These are phyloP conservation scores for Periconia digitata DNA, from an alignment of 2,329 filamentous ascomycete species.

Conservation along the genomic window DNA sequence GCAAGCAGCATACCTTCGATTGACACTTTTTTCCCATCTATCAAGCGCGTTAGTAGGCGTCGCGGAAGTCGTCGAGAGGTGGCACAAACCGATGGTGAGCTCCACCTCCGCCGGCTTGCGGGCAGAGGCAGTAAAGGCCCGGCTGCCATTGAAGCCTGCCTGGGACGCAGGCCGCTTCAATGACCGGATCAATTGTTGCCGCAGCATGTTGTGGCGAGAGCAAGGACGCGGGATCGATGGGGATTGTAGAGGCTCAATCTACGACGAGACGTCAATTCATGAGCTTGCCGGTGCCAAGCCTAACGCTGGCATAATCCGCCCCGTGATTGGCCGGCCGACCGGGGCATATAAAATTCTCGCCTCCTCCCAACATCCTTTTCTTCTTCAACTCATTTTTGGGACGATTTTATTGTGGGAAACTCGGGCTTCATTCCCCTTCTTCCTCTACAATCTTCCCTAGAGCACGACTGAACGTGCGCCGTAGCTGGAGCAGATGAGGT, in stretches of 20 bases:
- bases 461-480: slow-evolving; percentile 57
- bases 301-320: slow-evolving; percentile 5
- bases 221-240: slow-evolving; percentile 23
- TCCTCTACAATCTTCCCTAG: slow-evolving; percentile 67
- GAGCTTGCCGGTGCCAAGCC: slow-evolving; percentile 10
- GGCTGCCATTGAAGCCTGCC: slow-evolving; percentile 60
- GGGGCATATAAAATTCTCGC: slow-evolving; percentile 30
- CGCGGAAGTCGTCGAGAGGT: slow-evolving; percentile 20
- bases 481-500: slow-evolving; percentile 68
- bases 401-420: slow-evolving; percentile 68
- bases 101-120: slow-evolving; percentile 88
- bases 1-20: slow-evolving; percentile 74
- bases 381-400: slow-evolving; percentile 59
- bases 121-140: slow-evolving; percentile 79
- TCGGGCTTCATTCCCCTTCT: slow-evolving; percentile 50
- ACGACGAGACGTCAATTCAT: slow-evolving; percentile 11
- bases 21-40: slow-evolving; percentile 97
- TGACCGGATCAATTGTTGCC: slow-evolving; percentile 65
- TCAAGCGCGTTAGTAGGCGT: slow-evolving; percentile 38
- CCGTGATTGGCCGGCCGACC: slow-evolving; percentile 35
- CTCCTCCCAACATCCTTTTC: slow-evolving; percentile 25
- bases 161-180: slow-evolving; percentile 59
- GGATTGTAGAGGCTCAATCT: slow-evolving; percentile 23
- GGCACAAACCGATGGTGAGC: slow-evolving; percentile 82
- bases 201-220: slow-evolving; percentile 56